Evolutionary conservation across 75 land plant species (phyloP).

Genomic region (Pseudotsuga menziesii): DNA sequence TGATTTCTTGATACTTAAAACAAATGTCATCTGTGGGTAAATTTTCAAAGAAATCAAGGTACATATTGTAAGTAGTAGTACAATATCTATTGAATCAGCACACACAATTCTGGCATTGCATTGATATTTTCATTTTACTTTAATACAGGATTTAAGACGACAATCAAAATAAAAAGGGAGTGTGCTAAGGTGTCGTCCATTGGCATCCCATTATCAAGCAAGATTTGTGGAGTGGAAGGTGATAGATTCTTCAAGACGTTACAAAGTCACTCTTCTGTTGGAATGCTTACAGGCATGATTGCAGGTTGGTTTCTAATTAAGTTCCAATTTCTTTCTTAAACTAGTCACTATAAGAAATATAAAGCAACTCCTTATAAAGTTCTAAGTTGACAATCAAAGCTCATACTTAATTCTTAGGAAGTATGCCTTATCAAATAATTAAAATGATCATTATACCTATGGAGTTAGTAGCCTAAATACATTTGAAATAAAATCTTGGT

Average conservation of each 20-base stretch:
- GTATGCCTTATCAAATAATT: not conserved
- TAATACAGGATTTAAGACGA: conserved; percentile 1
- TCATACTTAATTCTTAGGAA: not conserved
- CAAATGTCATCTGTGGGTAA: not conserved
- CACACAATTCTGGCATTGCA: not conserved
- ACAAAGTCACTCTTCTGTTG: not conserved
- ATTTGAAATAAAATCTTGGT: not conserved
- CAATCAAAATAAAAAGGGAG: not conserved
- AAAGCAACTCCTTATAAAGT: not conserved
- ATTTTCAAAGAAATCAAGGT: not conserved
- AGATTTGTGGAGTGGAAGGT: not conserved
- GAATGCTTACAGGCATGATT: conserved; percentile 5
- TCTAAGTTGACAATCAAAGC: not conserved
- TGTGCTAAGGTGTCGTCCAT: conserved; percentile 4
- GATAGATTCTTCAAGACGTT: not conserved
- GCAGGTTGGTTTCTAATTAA: not conserved
- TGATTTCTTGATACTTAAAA: not conserved
- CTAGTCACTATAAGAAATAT: not conserved
- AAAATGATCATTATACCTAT: not conserved
- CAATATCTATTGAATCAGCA: not conserved
- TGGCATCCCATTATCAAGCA: conserved; percentile 2
- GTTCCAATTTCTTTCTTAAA: not conserved
- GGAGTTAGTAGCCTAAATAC: not conserved
- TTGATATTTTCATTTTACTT: not conserved
- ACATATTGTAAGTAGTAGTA: not conserved